These are phyloP conservation scores for Dothideomycetidae sp. DNA, from an alignment of 2,329 filamentous ascomycete species.

Conservation along the genomic window DNA sequence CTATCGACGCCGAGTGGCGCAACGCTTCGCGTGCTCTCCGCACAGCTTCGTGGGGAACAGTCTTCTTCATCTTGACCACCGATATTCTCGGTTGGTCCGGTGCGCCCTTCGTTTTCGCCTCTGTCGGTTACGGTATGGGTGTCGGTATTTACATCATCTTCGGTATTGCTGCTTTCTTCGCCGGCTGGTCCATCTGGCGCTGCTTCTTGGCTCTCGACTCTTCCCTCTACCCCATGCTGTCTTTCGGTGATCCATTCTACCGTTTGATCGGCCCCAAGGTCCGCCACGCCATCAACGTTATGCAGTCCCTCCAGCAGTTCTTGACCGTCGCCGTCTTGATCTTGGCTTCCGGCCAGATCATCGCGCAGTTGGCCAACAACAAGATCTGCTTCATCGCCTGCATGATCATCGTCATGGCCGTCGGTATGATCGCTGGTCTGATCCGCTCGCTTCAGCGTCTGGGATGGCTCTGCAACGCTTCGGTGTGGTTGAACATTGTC, in stretches of 20 bases:
- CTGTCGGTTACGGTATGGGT: slow-evolving; percentile 25
- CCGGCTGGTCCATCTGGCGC: slow-evolving; percentile 28
- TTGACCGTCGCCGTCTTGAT: neutral
- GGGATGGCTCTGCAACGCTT: slow-evolving; percentile 41
- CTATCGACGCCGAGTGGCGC: slow-evolving; percentile 22
- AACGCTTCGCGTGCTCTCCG: slow-evolving; percentile 23
- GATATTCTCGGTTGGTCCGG: slow-evolving; percentile 28
- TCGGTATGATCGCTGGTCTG: slow-evolving; percentile 40
- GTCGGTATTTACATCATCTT: slow-evolving; percentile 26
- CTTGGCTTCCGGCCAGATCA: neutral
- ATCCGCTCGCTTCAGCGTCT: slow-evolving; percentile 42
- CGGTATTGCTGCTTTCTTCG: slow-evolving; percentile 22
- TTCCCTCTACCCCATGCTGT: slow-evolving; percentile 26
- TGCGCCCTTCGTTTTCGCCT: slow-evolving; percentile 18
- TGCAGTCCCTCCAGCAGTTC: slow-evolving; percentile 25
- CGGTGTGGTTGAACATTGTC: slow-evolving; percentile 42
- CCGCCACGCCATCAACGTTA: slow-evolving; percentile 25
- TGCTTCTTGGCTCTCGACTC: slow-evolving; percentile 30
- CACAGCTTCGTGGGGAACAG: slow-evolving; percentile 23
- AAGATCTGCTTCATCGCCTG: slow-evolving; percentile 36
- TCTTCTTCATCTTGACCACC: slow-evolving; percentile 33
- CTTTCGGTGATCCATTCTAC: slow-evolving; percentile 29
- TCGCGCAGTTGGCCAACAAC: neutral
- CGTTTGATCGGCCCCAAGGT: slow-evolving; percentile 25
- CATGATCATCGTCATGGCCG: slow-evolving; percentile 36